Evolutionary conservation across 768 basidiomycete genomes (phyloP).

Genomic region (Leccinellum luteum): DNA sequence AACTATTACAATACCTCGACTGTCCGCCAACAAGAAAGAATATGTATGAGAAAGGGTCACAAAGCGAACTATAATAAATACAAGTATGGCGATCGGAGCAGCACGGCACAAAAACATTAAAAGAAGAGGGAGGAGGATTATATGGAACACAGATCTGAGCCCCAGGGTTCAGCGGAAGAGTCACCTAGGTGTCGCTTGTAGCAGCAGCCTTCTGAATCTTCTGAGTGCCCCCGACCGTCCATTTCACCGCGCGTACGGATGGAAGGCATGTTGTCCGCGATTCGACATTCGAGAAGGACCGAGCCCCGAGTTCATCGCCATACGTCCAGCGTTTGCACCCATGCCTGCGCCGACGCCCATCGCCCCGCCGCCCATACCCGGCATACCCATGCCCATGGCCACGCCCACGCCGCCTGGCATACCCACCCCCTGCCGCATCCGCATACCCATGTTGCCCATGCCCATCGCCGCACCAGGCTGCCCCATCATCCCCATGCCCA

Average conservation of each 20-base stretch:
- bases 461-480: slow-evolving; percentile 19
- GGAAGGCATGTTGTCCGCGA: slow-evolving; percentile 59
- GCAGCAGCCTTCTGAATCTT: background rate
- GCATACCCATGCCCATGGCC: background rate
- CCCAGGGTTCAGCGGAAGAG: background rate
- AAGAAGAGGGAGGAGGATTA: slow-evolving; percentile 15
- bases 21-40: background rate
- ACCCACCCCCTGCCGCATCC: slow-evolving; percentile 39
- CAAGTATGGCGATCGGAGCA: slow-evolving; percentile 3
- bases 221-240: background rate
- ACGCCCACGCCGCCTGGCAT: slow-evolving; percentile 19
- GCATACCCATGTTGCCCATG: slow-evolving; percentile 33
- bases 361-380: slow-evolving; percentile 34
- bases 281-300: slow-evolving; percentile 49
- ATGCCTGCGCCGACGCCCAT: slow-evolving; percentile 35
- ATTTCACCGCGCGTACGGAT: slow-evolving; percentile 59
- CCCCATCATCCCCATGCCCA: slow-evolving; percentile 40
- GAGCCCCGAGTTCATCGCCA: slow-evolving; percentile 40
- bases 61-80: slow-evolving; percentile 15
- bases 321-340: slow-evolving; percentile 35
- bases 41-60: background rate
- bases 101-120: slow-evolving; percentile 17
- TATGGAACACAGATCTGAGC: slow-evolving; percentile 24
- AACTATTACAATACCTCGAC: background rate
- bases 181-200: background rate